A percentile compares a stretch with the other conserved stretches of the same genome.
These are phyloP conservation scores for Penicillium manginii DNA, from an alignment of 495 filamentous ascomycete genomes.

Conservation along the genomic window DNA sequence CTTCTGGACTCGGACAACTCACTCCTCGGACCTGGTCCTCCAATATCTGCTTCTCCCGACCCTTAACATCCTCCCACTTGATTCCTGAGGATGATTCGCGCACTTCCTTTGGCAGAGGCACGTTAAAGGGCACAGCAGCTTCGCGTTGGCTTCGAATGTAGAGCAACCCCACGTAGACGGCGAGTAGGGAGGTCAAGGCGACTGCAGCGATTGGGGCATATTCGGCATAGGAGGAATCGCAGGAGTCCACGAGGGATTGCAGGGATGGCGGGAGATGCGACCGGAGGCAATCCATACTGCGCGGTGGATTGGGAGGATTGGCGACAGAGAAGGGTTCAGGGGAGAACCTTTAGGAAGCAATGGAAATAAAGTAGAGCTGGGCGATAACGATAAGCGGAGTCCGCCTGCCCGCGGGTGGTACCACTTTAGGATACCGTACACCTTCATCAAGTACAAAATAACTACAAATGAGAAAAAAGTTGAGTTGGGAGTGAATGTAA, in stretches of 20 bases:
- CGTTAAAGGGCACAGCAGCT: slow-evolving; percentile 58
- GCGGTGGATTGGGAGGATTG: too few species aligned
- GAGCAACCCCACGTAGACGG: slow-evolving; percentile 41
- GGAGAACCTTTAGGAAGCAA: too few species aligned
- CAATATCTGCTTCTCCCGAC: slow-evolving; percentile 48
- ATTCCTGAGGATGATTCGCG: slow-evolving; percentile 56
- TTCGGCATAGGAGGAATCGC: slow-evolving; percentile 18
- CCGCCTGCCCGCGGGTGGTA: too few species aligned
- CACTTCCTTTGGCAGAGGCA: slow-evolving; percentile 62
- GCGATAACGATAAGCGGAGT: too few species aligned
- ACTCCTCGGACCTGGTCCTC: slow-evolving; percentile 48
- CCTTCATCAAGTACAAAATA: too few species aligned
- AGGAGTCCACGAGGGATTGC: slow-evolving; percentile 25
- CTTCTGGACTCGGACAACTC: slow-evolving; percentile 21
- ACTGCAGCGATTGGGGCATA: slow-evolving; percentile 30
- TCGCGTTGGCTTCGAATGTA: slow-evolving; percentile 44
- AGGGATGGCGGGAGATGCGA: slow-evolving; percentile 32
- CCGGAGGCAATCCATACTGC: slow-evolving; percentile 37
- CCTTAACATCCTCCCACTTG: slow-evolving; percentile 59
- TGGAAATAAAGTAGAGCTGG: too few species aligned
- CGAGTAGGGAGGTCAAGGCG: slow-evolving; percentile 39
- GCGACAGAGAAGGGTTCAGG: too few species aligned
- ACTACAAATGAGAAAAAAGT: too few species aligned
- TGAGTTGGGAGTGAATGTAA: too few species aligned
- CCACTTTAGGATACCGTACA: too few species aligned